These are phyloP conservation scores for Trypanosoma rangeli DNA, from an alignment of 208 protist genomes.

Conservation along the genomic window DNA sequence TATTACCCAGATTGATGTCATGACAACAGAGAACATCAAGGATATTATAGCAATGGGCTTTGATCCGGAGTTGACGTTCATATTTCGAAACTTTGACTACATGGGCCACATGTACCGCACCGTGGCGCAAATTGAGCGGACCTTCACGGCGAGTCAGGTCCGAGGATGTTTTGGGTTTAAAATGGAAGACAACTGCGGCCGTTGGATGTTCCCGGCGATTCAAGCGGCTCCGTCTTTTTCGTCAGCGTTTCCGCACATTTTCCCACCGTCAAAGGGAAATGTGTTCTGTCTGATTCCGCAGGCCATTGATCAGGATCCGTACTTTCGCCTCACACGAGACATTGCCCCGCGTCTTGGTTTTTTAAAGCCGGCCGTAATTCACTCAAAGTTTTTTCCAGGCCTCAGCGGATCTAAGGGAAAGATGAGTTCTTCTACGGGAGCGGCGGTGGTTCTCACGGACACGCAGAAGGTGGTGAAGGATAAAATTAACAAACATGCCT, in stretches of 20 bases:
- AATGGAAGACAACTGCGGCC: slow-evolving; percentile 95
- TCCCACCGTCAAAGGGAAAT: slow-evolving; percentile 84
- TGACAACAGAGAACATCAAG: slow-evolving; percentile 97
- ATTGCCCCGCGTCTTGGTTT: slow-evolving; percentile 95
- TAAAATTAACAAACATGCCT: slow-evolving; percentile 98
- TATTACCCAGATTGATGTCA: slow-evolving; percentile 92
- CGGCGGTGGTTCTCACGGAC: slow-evolving; percentile 98
- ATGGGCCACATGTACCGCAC: slow-evolving; percentile 96
- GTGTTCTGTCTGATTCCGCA: slow-evolving; percentile 99
- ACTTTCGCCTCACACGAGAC: slow-evolving; percentile 99
- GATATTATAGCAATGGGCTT: slow-evolving; percentile 99
- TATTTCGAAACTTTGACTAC: slow-evolving; percentile 99
- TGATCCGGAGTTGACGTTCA: slow-evolving; percentile 98
- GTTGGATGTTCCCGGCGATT: slow-evolving; percentile 98
- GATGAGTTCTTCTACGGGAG: slow-evolving; percentile 96
- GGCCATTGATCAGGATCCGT: slow-evolving; percentile 98
- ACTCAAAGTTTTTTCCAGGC: slow-evolving; percentile 98
- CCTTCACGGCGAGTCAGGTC: slow-evolving; percentile 94
- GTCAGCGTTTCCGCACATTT: slow-evolving; percentile 97
- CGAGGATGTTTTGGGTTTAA: slow-evolving; percentile 97
- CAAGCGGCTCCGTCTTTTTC: slow-evolving; percentile 98
- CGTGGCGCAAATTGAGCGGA: slow-evolving; percentile 95
- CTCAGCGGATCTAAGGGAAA: slow-evolving; percentile 97
- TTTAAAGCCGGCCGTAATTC: slow-evolving; percentile 97
- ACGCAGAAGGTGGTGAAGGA: slow-evolving; percentile 94